Base-by-base conservation (phyloP, 2,329 filamentous ascomycete genomes). In the Nemania serpens region DNA sequence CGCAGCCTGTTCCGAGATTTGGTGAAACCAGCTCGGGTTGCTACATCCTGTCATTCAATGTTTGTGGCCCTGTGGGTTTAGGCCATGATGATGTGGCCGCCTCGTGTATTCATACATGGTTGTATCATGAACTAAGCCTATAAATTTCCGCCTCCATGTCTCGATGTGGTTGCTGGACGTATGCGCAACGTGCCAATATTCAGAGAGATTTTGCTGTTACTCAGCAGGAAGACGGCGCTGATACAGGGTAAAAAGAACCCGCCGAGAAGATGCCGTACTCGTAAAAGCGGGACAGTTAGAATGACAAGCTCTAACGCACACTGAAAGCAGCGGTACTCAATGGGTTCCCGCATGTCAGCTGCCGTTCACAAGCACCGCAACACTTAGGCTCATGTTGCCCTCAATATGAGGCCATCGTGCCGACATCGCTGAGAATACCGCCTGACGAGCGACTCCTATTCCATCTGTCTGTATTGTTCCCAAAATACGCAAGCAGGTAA, bases 1-100 rank as follows among this genome's bases (percentile, higher is more conserved):
- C 47, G 60, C 47, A 69, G 63, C 69, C 69, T 69, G 42, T 29
- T 65, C 68, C 67, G 68, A 71, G 69, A 71, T 71, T 72, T 70
- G 58, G 69, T 70, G 62, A 39, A 55, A 68, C 63, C 58, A 48
- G 34, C 39, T 48, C 66, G 64, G 66, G 34, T 59, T 45, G 56
- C 17, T 47, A 66, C 69, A 69, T 68, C 20, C 45, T 50, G 58
- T 62, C 53, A 65, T 55, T 51, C 48, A 55, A 52, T 52, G 57
- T 36, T 43, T 34, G 42, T 18, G 22, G 15, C 34, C 20, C 20
- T 7, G 33, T 42, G 5, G 25, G 42, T 33, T 63, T 41, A 37
- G 54, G 59, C 60, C 48, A 54, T 20, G 55, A 59, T 52, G 25
- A 54, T 20, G 43, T 58, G 52, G 34, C 15, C 17, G 18, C 39